These are phyloP conservation scores for Boletus bicolor DNA, from an alignment of 768 basidiomycete species.

Conservation along the genomic window DNA sequence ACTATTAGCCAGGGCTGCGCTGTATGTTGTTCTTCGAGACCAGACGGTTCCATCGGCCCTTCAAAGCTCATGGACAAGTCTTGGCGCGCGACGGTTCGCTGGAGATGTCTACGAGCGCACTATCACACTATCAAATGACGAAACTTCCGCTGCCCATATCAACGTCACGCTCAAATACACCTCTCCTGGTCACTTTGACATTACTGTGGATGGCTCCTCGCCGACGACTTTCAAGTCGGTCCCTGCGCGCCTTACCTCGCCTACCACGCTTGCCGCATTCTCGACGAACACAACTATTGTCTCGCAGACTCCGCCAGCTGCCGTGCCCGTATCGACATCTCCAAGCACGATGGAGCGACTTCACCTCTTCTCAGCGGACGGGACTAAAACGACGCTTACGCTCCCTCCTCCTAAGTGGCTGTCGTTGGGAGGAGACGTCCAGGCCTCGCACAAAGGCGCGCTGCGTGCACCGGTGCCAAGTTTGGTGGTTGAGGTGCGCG, in stretches of 20 bases:
- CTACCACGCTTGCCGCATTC: constrained; percentile 50
- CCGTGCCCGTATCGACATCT: constrained; percentile 51
- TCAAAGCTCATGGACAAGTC: constrained; percentile 63
- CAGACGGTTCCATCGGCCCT: constrained; percentile 32
- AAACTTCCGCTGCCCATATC: constrained; percentile 33
- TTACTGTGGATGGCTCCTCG: constrained; percentile 41
- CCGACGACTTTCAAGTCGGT: constrained; percentile 45
- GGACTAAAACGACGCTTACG: constrained; percentile 61
- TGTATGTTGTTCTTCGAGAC: constrained; percentile 71
- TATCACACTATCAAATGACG: constrained; percentile 61
- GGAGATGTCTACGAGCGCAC: constrained; percentile 65
- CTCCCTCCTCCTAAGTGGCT: constrained; percentile 73
- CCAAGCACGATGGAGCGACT: constrained; percentile 65
- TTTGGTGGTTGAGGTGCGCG: constrained; percentile 84
- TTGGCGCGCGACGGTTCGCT: constrained; percentile 75
- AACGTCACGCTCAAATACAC: constrained; percentile 43
- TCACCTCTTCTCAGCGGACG: constrained; percentile 62
- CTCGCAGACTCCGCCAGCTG: constrained; percentile 57
- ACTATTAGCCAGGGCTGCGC: constrained; percentile 73
- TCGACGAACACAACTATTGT: constrained; percentile 66
- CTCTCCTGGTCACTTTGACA: constrained; percentile 47
- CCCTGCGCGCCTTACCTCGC: constrained; percentile 52
- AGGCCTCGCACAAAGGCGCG: constrained; percentile 56
- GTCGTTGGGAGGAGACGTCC: constrained; percentile 58
- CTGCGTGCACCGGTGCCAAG: constrained; percentile 91